Evolutionary conservation across 495 filamentous ascomycete genomes (phyloP), one percentile per base, ranked within the genome.

Genomic region (Sabuloglossum arenarium): DNA sequence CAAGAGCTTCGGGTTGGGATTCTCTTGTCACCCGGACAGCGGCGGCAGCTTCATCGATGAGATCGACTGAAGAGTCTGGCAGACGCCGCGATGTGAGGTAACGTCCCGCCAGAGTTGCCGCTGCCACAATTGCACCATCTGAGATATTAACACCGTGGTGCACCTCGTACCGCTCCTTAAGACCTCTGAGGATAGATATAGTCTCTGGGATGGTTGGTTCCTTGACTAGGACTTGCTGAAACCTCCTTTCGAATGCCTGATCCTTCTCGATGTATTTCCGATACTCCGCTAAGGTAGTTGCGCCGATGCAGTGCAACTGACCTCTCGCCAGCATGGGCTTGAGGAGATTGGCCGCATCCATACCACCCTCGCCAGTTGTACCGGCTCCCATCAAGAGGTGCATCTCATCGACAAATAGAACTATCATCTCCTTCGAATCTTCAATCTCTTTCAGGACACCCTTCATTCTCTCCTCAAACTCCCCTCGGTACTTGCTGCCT

Each of bases 191-290:
- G 65, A 98, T 98, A 2, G 91, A 97, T 60, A 98, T 79, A 3
- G 91, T 97, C 68, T 98, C 91, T 0, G 80, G 67, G 43, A 96
- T 79, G 5, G 79, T 70, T 1, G 91, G 91, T 65, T 98, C 91
- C 65, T 93, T 94, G 64, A 96, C 88, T 31, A 97, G 68, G 30
- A 98, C 90, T 67, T 97, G 91, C 67, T 98, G 91, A 74, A 98
- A 98, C 65, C 91, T 85, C 63, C 93, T 88, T 67, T 97, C 91
- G 65, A 98, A 97, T 49, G 91, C 91, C 46, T 85, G 83, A 61
- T 98, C 91, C 68, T 98, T 98, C 67, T 98, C 93, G 57, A 98
- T 96, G 68, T 98, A 96, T 69, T 98, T 98, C 61, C 91, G 80
- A 70, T 97, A 98, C 68, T 98, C 91, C 58, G 79, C 78, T 52